Percentiles rank a stretch among this genome's conserved stretches.
These are phyloP conservation scores for Hemileia vastatrix DNA, from an alignment of 1,284 basidiomycete genomes.

Conservation along the genomic window DNA sequence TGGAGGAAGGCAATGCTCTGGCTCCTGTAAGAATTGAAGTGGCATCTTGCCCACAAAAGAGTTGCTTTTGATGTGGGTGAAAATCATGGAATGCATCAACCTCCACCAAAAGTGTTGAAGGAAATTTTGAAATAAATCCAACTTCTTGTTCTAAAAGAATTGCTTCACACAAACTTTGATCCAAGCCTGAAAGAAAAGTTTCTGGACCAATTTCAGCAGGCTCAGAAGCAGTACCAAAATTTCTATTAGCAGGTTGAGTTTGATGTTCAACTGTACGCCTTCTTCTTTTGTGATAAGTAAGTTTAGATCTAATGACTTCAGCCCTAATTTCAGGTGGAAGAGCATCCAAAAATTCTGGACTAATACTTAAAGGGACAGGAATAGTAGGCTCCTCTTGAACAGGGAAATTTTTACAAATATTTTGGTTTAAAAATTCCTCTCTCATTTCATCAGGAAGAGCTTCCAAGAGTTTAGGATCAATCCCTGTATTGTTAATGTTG, in stretches of 20 bases:
- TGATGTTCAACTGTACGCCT: no score
- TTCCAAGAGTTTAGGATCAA: constrained; percentile 90
- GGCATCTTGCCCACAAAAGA: constrained; percentile 60
- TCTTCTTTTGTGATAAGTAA: constrained; percentile 63
- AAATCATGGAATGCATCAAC: no score
- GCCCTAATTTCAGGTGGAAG: no score
- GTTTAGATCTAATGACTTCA: constrained; percentile 93
- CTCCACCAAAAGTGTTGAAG: no score
- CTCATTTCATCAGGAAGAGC: constrained; percentile 99
- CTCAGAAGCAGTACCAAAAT: constrained; percentile 57
- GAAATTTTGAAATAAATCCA: no score
- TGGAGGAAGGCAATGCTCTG: constrained; percentile 87
- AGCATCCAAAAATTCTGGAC: constrained; percentile 89
- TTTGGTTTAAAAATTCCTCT: no score
- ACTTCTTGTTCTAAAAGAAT: constrained; percentile 72
- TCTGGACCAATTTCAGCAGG: no score
- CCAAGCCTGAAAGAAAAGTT: constrained; percentile 72
- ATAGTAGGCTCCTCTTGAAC: no score
- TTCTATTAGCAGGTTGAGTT: no score
- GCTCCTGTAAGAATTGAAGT: no score
- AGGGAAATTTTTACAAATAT: constrained; percentile 92
- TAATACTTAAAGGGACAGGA: constrained; percentile 77
- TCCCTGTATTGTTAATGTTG: constrained; percentile 96
- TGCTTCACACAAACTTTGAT: constrained; percentile 69
- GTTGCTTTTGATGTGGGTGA: background rate